Percentiles rank a stretch among this genome's conserved stretches.
Conservation (phyloP, 106 monocot genomes). For the Alisma plantagoaquatica region DNA sequence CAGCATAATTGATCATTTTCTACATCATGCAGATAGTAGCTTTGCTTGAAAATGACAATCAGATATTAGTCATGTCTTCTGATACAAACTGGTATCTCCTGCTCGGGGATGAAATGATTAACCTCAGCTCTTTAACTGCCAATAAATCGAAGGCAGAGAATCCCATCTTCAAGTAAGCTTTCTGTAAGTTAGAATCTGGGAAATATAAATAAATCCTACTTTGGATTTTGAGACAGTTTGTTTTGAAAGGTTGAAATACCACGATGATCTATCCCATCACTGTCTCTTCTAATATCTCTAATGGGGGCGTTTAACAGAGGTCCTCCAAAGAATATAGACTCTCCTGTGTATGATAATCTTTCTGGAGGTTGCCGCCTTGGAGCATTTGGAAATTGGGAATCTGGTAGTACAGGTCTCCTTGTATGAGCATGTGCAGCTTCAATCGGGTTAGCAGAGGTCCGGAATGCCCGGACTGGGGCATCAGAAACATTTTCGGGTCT, state of each 20-base stretch:
- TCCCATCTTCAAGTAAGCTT: too few species aligned
- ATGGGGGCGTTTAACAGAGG: conserved; percentile 45
- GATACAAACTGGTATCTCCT: too few species aligned
- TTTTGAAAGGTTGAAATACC: conserved; percentile 37
- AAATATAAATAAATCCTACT: conserved; percentile 3
- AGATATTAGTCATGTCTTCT: too few species aligned
- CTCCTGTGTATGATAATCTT: conserved; percentile 59
- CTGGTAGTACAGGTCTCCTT: conserved; percentile 16
- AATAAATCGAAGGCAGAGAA: too few species aligned
- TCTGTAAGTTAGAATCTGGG: too few species aligned
- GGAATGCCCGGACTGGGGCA: conserved; percentile 11
- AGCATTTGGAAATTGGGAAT: conserved; percentile 7
- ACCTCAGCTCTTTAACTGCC: too few species aligned
- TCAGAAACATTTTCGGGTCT: conserved; percentile 28
- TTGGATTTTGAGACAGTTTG: conserved; percentile 17
- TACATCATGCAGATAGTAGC: too few species aligned
- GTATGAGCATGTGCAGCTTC: conserved; percentile 12
- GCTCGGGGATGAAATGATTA: too few species aligned
- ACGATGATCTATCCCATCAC: conserved; percentile 20
- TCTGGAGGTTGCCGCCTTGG: conserved; percentile 32
- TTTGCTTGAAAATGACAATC: too few species aligned
- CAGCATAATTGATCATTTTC: too few species aligned
- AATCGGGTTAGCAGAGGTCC: conserved; percentile 20
- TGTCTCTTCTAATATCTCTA: conserved; percentile 19
- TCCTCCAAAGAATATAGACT: conserved; percentile 96